A percentile compares a stretch with the other conserved stretches of the same genome.
Conservation (phyloP, 2,329 filamentous ascomycete genomes). For the Alternaria sp. region DNA sequence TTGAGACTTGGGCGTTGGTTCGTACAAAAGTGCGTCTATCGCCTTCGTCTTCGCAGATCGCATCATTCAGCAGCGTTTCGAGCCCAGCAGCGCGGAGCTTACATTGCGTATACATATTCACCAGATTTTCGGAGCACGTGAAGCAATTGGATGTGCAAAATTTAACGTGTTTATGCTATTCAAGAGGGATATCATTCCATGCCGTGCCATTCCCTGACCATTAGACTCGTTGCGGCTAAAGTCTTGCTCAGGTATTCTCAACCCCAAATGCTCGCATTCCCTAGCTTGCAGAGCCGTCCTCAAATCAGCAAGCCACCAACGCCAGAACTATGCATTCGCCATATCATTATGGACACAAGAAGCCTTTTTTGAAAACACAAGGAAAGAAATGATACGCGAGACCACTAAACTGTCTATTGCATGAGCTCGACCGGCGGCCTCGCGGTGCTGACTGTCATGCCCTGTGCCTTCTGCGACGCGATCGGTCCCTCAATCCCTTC, state of each 20-base stretch:
- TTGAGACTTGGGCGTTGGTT: too few species aligned
- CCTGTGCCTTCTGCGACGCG: constrained; percentile 45
- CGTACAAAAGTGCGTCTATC: too few species aligned
- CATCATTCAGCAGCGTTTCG: not conserved
- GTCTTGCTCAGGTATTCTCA: not conserved
- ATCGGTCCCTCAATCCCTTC: constrained; percentile 50
- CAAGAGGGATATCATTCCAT: not conserved
- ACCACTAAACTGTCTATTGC: constrained; percentile 26
- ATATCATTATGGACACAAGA: constrained; percentile 3
- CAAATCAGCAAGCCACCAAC: constrained; percentile 25
- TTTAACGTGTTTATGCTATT: constrained; percentile 10
- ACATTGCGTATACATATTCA: not conserved
- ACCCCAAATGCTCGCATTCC: not conserved
- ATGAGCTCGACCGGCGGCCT: constrained; percentile 54
- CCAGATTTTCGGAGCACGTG: not conserved
- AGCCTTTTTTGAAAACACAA: constrained; percentile 29
- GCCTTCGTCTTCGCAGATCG: not conserved
- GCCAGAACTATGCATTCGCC: constrained; percentile 35
- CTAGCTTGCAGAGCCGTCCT: constrained; percentile 7
- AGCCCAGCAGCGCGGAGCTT: not conserved
- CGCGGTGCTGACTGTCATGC: constrained; percentile 45
- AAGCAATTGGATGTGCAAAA: not conserved
- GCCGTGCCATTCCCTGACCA: not conserved
- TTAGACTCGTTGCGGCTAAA: not conserved
- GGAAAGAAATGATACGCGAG: constrained; percentile 13